Evolutionary conservation across 345 rosid species (phyloP).

Genomic region (Camelina laxa): DNA sequence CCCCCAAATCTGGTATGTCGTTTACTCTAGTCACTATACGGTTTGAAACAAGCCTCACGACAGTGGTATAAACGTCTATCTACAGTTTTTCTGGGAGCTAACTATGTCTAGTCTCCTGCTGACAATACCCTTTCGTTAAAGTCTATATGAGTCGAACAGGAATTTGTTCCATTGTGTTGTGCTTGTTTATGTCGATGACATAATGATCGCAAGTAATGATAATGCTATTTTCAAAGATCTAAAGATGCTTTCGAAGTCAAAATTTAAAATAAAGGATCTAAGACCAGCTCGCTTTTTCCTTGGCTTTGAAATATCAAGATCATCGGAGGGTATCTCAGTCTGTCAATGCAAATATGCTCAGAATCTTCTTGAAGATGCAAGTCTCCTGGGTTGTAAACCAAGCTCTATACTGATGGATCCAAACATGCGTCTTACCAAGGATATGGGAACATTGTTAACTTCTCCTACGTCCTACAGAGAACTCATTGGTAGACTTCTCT

Average conservation of each 20-base stretch:
- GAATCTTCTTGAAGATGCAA: background rate
- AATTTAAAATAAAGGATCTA: background rate
- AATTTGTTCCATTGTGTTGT: too few species aligned
- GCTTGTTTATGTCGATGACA: too few species aligned
- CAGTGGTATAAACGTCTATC: background rate
- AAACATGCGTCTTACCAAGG: background rate
- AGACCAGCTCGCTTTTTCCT: background rate
- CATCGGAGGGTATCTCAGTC: rapidly evolving
- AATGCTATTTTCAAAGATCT: rapidly evolving
- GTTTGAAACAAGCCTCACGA: background rate
- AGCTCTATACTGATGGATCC: background rate
- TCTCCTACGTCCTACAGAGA: too few species aligned
- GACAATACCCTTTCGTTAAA: too few species aligned
- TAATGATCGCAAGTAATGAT: background rate
- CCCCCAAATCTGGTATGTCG: background rate
- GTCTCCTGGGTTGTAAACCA: background rate
- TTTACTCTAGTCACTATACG: rapidly evolving
- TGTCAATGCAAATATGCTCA: background rate
- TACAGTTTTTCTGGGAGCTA: rapidly evolving
- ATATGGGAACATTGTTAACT: too few species aligned
- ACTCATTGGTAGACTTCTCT: rapidly evolving
- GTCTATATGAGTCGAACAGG: too few species aligned
- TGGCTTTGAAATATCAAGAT: rapidly evolving
- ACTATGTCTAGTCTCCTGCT: too few species aligned
- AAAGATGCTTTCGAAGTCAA: rapidly evolving